Conservation (phyloP, 73 alveolate species). For the Symbiodinium natans region DNA sequence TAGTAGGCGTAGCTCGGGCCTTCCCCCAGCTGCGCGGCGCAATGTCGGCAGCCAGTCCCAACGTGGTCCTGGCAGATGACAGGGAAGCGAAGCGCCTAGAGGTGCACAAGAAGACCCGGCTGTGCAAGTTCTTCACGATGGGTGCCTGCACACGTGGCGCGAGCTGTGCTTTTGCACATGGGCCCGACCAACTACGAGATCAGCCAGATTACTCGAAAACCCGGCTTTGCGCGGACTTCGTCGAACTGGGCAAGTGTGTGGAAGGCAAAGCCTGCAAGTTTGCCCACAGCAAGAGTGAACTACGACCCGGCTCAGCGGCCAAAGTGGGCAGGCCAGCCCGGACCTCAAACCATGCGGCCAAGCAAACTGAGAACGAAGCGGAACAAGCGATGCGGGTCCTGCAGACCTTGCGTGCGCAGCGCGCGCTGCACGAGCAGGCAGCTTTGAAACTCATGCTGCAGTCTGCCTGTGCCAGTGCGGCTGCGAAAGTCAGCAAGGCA, state of each 20-base stretch:
- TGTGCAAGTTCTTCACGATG: conserved; percentile 60
- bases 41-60: background rate
- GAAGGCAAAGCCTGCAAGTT: background rate
- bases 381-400: background rate
- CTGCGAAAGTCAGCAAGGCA: background rate
- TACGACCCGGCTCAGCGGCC: conserved; percentile 24
- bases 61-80: background rate
- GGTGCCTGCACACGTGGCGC: conserved; percentile 68
- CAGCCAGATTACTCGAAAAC: conserved; percentile 80
- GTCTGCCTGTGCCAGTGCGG: background rate
- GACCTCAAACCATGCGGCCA: background rate
- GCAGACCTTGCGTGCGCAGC: conserved; percentile 33
- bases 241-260: conserved; percentile 43
- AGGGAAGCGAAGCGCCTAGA: background rate
- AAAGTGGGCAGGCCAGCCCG: background rate
- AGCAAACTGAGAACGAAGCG: background rate
- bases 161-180: conserved; percentile 47
- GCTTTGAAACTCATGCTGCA: conserved; percentile 43
- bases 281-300: conserved; percentile 5
- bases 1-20: background rate
- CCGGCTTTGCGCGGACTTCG: conserved; percentile 63
- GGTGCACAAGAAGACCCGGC: background rate
- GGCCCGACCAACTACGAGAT: conserved; percentile 12
- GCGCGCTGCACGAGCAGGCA: conserved; percentile 59
- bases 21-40: background rate